These are phyloP conservation scores for Apocynum venetum DNA, from an alignment of 257 asterid genomes.

Conservation along the genomic window DNA sequence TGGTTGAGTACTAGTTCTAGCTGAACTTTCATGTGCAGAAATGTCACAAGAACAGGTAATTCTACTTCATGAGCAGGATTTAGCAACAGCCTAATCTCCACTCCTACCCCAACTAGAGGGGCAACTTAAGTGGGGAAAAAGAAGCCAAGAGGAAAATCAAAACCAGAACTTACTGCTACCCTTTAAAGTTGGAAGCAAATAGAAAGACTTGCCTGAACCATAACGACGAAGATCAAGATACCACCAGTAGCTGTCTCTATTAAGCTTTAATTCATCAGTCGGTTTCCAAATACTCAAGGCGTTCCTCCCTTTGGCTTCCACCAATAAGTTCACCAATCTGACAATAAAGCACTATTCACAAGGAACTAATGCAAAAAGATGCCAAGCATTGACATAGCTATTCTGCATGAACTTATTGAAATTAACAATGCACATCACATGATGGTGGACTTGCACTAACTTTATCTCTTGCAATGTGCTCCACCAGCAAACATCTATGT, in stretches of 20 bases:
- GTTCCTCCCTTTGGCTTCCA: constrained; percentile 99
- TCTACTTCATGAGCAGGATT: not conserved
- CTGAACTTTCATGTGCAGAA: not conserved
- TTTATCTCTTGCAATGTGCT: not conserved
- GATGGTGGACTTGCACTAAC: too few species aligned
- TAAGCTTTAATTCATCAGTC: constrained; percentile 77
- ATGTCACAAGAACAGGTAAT: not conserved
- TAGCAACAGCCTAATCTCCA: not conserved
- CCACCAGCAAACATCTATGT: not conserved
- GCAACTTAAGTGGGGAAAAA: not conserved
- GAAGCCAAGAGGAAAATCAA: not conserved
- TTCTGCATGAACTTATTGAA: not conserved
- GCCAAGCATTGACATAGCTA: not conserved
- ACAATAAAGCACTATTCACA: too few species aligned
- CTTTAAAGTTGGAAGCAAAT: not conserved
- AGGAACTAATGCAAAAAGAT: not conserved
- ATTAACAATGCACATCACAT: not conserved
- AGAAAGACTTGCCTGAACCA: constrained; percentile 70
- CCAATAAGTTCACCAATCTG: constrained; percentile 98
- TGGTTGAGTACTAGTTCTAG: not conserved
- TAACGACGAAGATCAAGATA: constrained; percentile 95
- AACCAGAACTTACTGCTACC: not conserved
- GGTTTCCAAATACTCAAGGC: constrained; percentile 75
- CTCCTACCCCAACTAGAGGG: not conserved
- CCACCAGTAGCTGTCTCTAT: constrained; percentile 98